Evolutionary conservation across 768 basidiomycete genomes (phyloP).

Genomic region (Lactarius vividus): DNA sequence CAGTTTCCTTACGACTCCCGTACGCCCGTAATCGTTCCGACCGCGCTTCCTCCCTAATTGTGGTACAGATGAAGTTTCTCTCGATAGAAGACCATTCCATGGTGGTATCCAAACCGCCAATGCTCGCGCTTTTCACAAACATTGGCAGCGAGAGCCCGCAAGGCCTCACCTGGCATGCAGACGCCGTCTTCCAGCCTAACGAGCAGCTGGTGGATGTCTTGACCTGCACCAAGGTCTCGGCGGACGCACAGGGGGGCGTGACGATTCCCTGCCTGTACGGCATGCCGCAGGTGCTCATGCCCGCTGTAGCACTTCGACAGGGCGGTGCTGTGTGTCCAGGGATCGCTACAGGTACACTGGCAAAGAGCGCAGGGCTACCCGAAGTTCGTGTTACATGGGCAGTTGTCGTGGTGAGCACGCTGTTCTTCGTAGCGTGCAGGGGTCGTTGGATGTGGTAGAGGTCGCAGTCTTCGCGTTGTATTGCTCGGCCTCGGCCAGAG

Average conservation of each 20-base stretch:
- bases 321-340: slow-evolving; percentile 29
- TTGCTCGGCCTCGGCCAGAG: background rate
- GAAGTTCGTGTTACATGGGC: slow-evolving; percentile 20
- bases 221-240: slow-evolving; percentile 42
- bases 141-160: slow-evolving; percentile 40
- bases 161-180: slow-evolving; percentile 43
- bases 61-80: slow-evolving; percentile 45
- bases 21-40: slow-evolving; percentile 30
- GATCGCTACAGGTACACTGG: slow-evolving; percentile 25
- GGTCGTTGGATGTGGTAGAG: slow-evolving; percentile 15
- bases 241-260: slow-evolving; percentile 44
- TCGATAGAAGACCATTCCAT: slow-evolving; percentile 42
- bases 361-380: slow-evolving; percentile 16
- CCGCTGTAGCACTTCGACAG: slow-evolving; percentile 33
- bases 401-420: slow-evolving; percentile 8
- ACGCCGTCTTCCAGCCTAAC: slow-evolving; percentile 40
- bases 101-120: slow-evolving; percentile 52
- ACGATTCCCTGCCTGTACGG: slow-evolving; percentile 41
- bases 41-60: background rate
- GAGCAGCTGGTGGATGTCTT: slow-evolving; percentile 53
- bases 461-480: background rate
- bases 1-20: slow-evolving; percentile 47
- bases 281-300: slow-evolving; percentile 45
- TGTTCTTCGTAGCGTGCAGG: slow-evolving; percentile 19
- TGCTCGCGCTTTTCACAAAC: slow-evolving; percentile 58